A percentile compares a stretch with the other conserved stretches of the same genome.
phyloP scores from a whole-genome alignment of 257 asterid species.

The Solanum chaucha region DNA sequence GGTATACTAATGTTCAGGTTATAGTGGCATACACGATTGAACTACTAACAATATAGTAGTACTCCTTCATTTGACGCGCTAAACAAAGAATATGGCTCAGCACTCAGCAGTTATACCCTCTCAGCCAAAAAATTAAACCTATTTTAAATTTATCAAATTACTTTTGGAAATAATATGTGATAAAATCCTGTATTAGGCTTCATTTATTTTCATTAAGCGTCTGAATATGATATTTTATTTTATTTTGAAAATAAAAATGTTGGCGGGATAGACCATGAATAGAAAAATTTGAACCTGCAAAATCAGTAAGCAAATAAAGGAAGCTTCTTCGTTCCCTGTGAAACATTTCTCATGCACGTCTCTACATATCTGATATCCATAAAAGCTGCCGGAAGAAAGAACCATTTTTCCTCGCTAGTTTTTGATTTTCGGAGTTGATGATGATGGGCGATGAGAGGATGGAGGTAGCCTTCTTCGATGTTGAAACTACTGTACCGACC shows the following conservation, averaged over 20 bases:
- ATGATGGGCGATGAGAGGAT: conserved; percentile 34
- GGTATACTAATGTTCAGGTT: neutral
- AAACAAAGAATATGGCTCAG: neutral
- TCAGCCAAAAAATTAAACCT: neutral
- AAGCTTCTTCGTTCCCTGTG: neutral
- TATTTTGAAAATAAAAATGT: neutral
- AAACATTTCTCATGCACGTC: neutral
- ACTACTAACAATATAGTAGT: neutral
- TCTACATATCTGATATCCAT: neutral
- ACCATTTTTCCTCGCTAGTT: neutral
- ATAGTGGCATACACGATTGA: neutral
- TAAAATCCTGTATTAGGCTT: neutral
- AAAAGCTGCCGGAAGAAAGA: neutral
- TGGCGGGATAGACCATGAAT: neutral
- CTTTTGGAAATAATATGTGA: neutral
- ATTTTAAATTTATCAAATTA: neutral
- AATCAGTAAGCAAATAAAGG: neutral
- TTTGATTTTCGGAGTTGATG: neutral
- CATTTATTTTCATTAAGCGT: neutral
- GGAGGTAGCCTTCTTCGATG: conserved; percentile 85
- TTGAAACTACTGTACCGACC: conserved; percentile 83
- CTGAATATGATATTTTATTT: too few relatives aligned
- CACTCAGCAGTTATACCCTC: neutral
- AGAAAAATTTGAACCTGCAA: neutral
- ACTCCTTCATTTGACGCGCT: neutral